A percentile compares a stretch with the other conserved stretches of the same genome.
Conservation (phyloP, 2,329 filamentous ascomycete genomes). For the Zalaria sp. region DNA sequence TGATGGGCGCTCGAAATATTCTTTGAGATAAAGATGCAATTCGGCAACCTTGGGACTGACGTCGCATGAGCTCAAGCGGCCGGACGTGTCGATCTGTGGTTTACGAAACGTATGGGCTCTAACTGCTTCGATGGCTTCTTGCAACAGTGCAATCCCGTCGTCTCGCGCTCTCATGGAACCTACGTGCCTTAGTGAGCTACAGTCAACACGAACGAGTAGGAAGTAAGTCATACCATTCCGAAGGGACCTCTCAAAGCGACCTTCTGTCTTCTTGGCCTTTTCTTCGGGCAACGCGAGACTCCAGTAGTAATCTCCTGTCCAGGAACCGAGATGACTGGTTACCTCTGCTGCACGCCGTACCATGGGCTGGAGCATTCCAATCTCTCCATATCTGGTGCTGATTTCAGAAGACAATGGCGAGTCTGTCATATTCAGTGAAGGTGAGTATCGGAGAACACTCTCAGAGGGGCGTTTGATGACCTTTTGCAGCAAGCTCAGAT, state of each 20-base stretch:
- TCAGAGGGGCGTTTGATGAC: conserved; percentile 46
- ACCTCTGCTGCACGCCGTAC: conserved; percentile 47
- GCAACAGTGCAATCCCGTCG: conserved; percentile 40
- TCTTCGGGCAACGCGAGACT: conserved; percentile 50
- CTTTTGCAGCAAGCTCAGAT: conserved; percentile 44
- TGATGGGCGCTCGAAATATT: conserved; percentile 45
- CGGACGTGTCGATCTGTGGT: conserved; percentile 4
- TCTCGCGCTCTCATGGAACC: conserved; percentile 18
- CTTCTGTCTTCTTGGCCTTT: conserved; percentile 46
- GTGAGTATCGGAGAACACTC: conserved; percentile 42
- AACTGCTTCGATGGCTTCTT: conserved; percentile 36
- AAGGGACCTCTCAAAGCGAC: conserved; percentile 30
- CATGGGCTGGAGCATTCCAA: conserved; percentile 38
- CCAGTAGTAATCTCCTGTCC: conserved; percentile 80
- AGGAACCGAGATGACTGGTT: conserved; percentile 57
- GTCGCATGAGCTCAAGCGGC: conserved; percentile 7
- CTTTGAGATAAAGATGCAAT: conserved; percentile 45
- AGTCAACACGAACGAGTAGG: no score
- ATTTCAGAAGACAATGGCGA: conserved; percentile 44
- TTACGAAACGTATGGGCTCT: not conserved
- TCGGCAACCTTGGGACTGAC: conserved; percentile 61
- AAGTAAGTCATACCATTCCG: not conserved
- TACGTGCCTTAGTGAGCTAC: no score
- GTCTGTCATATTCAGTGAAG: conserved; percentile 40
- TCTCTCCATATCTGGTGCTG: conserved; percentile 35